Evolutionary conservation across 805 yeast species (phyloP).

Genomic region (Lipomyces anomalus): DNA sequence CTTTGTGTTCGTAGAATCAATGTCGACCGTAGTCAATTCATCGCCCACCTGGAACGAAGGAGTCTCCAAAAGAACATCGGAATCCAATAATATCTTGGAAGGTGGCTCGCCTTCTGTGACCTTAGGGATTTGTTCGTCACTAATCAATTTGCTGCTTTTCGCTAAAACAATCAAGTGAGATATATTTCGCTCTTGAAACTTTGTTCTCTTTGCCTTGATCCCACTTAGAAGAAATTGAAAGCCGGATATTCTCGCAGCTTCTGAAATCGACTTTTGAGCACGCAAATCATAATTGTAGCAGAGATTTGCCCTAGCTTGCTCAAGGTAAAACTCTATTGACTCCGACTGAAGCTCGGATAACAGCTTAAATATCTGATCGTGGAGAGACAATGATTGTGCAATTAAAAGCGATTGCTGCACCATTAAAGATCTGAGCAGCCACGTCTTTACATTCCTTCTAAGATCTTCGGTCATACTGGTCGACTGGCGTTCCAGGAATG

Average conservation of each 20-base stretch:
- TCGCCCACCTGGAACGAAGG: constrained; percentile 58
- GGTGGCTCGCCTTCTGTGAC: constrained; percentile 40
- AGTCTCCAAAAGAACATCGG: constrained; percentile 71
- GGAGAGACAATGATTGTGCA: constrained; percentile 27
- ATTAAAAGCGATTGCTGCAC: constrained; percentile 33
- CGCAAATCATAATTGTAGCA: constrained; percentile 40
- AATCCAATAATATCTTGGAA: constrained; percentile 56
- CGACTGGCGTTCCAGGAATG: no score
- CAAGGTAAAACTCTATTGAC: constrained; percentile 14
- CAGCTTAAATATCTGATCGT: constrained; percentile 24
- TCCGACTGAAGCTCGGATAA: constrained; percentile 10
- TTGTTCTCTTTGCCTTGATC: constrained; percentile 80
- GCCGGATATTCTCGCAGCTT: constrained; percentile 28
- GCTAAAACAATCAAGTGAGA: constrained; percentile 77
- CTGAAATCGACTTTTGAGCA: constrained; percentile 33
- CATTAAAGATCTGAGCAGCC: constrained; percentile 34
- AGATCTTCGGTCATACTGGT: not conserved
- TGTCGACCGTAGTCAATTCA: no score
- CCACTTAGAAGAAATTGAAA: constrained; percentile 72
- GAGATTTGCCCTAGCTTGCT: constrained; percentile 27
- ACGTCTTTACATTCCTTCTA: constrained; percentile 24
- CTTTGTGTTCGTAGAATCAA: not conserved
- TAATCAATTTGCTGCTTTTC: constrained; percentile 32
- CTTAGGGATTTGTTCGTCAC: not conserved
- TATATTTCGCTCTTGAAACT: constrained; percentile 65